phyloP scores from a whole-genome alignment of 768 basidiomycete species.

The Suillus plorans region DNA sequence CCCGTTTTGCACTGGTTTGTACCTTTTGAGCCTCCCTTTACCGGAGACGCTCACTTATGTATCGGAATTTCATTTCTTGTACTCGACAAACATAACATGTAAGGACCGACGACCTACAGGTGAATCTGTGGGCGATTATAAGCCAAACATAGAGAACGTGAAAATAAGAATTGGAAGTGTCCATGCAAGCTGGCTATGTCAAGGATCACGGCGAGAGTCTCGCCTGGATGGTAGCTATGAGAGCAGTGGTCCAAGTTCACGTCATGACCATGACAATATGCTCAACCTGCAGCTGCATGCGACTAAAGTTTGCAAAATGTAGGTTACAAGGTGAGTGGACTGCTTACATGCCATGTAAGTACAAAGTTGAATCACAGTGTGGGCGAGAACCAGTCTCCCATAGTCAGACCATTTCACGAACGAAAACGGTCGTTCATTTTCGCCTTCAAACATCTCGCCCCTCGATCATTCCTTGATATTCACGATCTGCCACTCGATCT shows the following conservation, averaged over 20 bases:
- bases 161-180: neutral
- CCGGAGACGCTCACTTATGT: neutral
- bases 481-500: slow-evolving; percentile 68
- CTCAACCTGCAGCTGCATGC: neutral
- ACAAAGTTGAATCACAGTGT: neutral
- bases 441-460: neutral
- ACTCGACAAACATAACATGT: neutral
- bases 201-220: neutral
- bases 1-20: neutral
- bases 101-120: neutral
- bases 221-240: neutral
- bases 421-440: neutral
- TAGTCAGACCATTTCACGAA: neutral
- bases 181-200: neutral
- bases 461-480: slow-evolving; percentile 10
- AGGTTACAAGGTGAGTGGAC: neutral
- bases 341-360: neutral
- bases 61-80: neutral
- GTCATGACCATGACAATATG: neutral
- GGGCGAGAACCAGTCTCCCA: neutral
- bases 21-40: neutral
- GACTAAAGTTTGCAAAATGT: neutral
- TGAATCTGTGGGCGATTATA: neutral
- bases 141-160: neutral
- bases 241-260: neutral